Evolutionary conservation across 2,329 filamentous ascomycete genomes (phyloP), one percentile per base, ranked within the genome.

Genomic region (Akanthomyces lecanii): DNA sequence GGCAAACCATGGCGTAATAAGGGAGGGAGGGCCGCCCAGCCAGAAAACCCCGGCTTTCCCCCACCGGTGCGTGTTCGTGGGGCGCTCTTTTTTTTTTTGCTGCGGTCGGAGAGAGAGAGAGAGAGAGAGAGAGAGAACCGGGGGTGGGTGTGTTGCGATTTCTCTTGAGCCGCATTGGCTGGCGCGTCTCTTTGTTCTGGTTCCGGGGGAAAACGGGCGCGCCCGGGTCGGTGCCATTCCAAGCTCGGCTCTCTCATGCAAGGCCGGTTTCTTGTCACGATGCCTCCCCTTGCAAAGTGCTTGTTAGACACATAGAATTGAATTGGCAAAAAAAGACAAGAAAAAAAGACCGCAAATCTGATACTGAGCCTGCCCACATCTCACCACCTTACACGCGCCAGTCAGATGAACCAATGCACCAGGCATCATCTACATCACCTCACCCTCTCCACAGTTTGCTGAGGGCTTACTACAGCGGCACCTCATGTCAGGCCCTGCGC

Each of bases 391-490:
- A 51, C 48, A 7, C 48, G n/a, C 53, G 12, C 57, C 33, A 3
- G 60, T 62, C 51, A 62, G 60, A 55, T 55, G 23, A n/a, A 54
- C 60, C 60, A 62, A 62, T 62, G 60, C 60, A 62, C 60, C 30
- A 23, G 14, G 44, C 60, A 55, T 55, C 51, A 55, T 55, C 51
- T 55, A 50, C 60, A 55, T 62, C 60, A 62, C 60, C 60, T 62
- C 60, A 62, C 60, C 51, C 60, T 56, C 60, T 62, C 60, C 60
- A 62, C 60, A 48, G 60, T 62, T 55, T 62, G 60, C 51, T 62
- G 60, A 62, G 60, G 51, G 60, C 60, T 62, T 62, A 62, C 60
- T 62, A 62, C 59, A 54, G 23, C 28, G 21, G 59, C 50, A 16
- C 40, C 59, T 61, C 50, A 54, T 47, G 6, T 30, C 28, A 38